Conservation (phyloP, 805 yeast genomes). For the Lipomyces yamanashiensis region DNA sequence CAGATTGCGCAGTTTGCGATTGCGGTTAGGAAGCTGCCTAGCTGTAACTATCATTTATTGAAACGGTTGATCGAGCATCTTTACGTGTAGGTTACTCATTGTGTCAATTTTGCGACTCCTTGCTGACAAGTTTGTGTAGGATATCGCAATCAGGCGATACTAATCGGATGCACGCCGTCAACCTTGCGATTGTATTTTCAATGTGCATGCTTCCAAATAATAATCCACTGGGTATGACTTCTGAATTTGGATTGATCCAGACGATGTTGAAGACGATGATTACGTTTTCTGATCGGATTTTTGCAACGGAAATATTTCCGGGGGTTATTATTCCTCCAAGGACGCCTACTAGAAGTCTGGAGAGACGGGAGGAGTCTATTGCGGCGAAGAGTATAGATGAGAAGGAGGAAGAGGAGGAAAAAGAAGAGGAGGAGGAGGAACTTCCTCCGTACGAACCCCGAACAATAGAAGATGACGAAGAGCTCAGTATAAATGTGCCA, state of each 20-base stretch:
- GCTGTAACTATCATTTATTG: conserved; percentile 68
- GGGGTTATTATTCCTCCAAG: not conserved
- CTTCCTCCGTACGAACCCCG: not conserved
- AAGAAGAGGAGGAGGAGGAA: not conserved
- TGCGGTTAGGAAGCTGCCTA: conserved; percentile 58
- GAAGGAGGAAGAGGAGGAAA: too few relatives aligned
- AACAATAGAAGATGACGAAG: not conserved
- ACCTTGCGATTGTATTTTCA: conserved; percentile 85
- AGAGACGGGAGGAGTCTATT: too few relatives aligned
- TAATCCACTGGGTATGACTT: conserved; percentile 48
- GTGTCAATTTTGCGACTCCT: not conserved
- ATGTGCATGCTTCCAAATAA: conserved; percentile 54
- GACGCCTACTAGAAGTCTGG: too few relatives aligned
- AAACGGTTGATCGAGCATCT: conserved; percentile 72
- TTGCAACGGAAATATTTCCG: conserved; percentile 22
- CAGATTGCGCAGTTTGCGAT: conserved; percentile 17
- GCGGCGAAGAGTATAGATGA: too few relatives aligned
- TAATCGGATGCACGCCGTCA: conserved; percentile 87
- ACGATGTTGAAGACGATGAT: conserved; percentile 57
- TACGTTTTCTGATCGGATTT: conserved; percentile 42
- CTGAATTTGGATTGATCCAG: conserved; percentile 60
- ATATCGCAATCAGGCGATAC: conserved; percentile 67
- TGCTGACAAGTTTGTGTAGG: not conserved
- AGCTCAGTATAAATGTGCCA: not conserved
- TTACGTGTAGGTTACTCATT: conserved; percentile 45